Conservation (phyloP, 2,329 filamentous ascomycete species). For the Endocalyx cinctus region DNA sequence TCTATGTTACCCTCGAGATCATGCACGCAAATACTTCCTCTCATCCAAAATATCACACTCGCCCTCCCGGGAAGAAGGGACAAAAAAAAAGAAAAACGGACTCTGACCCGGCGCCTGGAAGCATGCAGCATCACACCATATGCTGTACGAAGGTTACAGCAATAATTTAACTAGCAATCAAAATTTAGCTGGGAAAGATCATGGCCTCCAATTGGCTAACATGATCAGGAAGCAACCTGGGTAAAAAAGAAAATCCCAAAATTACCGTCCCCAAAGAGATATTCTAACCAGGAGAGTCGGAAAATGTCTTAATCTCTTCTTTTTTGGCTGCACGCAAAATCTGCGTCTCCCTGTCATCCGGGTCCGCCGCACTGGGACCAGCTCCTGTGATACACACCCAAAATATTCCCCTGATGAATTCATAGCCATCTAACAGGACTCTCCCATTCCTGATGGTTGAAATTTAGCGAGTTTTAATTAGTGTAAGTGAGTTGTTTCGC, state of each 20-base stretch:
- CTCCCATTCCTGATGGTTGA: too few species aligned
- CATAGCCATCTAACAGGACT: too few species aligned
- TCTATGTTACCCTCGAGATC: conserved; percentile 21
- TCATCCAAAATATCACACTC: conserved; percentile 27
- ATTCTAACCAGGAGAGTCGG: conserved; percentile 2
- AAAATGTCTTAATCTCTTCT: conserved; percentile 2
- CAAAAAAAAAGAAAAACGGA: too few species aligned
- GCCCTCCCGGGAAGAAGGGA: conserved; percentile 18
- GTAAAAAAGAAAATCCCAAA: conserved; percentile 8
- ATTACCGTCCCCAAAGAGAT: too few species aligned
- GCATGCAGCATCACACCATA: conserved; percentile 21
- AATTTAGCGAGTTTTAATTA: too few species aligned
- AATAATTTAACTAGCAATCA: conserved; percentile 17
- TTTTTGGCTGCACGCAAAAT: background rate
- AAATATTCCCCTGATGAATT: too few species aligned
- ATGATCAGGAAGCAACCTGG: conserved; percentile 11
- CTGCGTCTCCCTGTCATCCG: conserved; percentile 1
- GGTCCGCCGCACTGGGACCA: conserved; percentile 1
- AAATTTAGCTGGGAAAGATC: conserved; percentile 11
- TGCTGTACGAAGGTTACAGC: conserved; percentile 22
- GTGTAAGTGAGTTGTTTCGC: too few species aligned
- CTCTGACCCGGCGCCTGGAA: conserved; percentile 26
- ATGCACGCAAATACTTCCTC: conserved; percentile 24
- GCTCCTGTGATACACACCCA: conserved; percentile 1
- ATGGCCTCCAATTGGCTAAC: conserved; percentile 11